Conservation (phyloP, 2,329 filamentous ascomycete genomes). For the Drechslerella dactyloides region DNA sequence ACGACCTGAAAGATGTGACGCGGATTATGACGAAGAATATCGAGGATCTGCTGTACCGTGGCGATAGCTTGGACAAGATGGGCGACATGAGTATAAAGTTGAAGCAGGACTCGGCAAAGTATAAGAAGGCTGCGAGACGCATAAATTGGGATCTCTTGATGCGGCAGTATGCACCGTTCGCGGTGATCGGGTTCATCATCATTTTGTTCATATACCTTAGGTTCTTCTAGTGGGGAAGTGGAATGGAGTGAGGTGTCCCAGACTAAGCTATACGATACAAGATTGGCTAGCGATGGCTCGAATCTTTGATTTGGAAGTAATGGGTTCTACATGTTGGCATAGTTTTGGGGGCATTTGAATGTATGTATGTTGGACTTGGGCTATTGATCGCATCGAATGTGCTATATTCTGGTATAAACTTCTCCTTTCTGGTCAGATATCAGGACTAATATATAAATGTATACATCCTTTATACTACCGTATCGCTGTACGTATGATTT, state of each 20-base stretch:
- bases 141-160: constrained; percentile 98
- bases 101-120: constrained; percentile 92
- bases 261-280: neutral
- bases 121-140: constrained; percentile 85
- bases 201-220: constrained; percentile 89
- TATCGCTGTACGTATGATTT: no score
- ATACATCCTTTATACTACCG: no score
- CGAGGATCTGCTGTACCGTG: constrained; percentile 92
- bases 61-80: constrained; percentile 94
- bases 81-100: constrained; percentile 88
- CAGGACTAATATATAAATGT: no score
- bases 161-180: constrained; percentile 95
- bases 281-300: neutral
- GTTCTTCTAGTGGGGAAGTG: constrained; percentile 72
- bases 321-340: neutral
- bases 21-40: constrained; percentile 99
- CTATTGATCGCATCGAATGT: neutral
- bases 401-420: no score
- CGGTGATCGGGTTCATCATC: constrained; percentile 78
- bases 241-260: neutral
- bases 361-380: neutral
- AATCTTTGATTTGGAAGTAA: neutral
- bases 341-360: neutral
- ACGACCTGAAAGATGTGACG: constrained; percentile 95
- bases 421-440: no score